Percentiles rank a stretch among this genome's conserved stretches.
Conservation (phyloP, 768 basidiomycete species). For the Cubamyces lactineus region DNA sequence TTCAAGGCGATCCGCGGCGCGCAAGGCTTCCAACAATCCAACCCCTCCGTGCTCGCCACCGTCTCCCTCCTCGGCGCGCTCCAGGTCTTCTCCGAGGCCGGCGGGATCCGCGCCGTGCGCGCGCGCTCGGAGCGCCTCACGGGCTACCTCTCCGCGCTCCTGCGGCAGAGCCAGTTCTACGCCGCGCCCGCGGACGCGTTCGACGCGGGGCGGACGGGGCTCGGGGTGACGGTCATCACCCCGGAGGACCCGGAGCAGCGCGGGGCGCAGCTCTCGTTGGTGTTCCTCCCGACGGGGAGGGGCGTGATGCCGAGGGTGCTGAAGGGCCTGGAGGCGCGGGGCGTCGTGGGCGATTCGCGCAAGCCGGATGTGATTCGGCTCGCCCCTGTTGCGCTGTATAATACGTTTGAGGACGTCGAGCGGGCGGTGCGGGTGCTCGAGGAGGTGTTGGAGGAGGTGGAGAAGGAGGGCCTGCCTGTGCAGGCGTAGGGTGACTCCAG, state of each 20-base stretch:
- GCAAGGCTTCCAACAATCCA: slow-evolving; percentile 95
- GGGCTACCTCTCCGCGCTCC: slow-evolving; percentile 62
- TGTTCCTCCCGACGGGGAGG: slow-evolving; percentile 67
- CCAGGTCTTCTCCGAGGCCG: slow-evolving; percentile 75
- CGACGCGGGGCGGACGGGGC: slow-evolving; percentile 15
- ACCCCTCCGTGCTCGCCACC: slow-evolving; percentile 81
- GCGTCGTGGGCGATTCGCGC: slow-evolving; percentile 92
- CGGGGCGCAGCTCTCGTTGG: slow-evolving; percentile 86
- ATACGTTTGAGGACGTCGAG: slow-evolving; percentile 76
- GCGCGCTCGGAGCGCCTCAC: slow-evolving; percentile 76
- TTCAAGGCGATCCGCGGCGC: slow-evolving; percentile 90
- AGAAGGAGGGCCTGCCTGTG: slow-evolving; percentile 18
- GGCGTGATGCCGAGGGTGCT: slow-evolving; percentile 75
- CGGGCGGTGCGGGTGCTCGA: slow-evolving; percentile 68
- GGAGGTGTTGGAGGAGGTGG: slow-evolving; percentile 48
- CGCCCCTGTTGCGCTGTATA: slow-evolving; percentile 87
- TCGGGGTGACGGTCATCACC: slow-evolving; percentile 91
- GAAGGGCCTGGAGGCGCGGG: slow-evolving; percentile 58
- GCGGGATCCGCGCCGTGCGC: slow-evolving; percentile 71
- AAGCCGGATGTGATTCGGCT: slow-evolving; percentile 91
- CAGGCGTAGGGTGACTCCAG: background rate
- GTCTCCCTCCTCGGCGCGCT: slow-evolving; percentile 85
- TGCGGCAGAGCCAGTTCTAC: slow-evolving; percentile 67
- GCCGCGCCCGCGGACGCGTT: slow-evolving; percentile 40
- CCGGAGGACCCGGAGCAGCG: slow-evolving; percentile 67